phyloP scores from a whole-genome alignment of 2,329 filamentous ascomycete species.

The Lecanicillium sp. region DNA sequence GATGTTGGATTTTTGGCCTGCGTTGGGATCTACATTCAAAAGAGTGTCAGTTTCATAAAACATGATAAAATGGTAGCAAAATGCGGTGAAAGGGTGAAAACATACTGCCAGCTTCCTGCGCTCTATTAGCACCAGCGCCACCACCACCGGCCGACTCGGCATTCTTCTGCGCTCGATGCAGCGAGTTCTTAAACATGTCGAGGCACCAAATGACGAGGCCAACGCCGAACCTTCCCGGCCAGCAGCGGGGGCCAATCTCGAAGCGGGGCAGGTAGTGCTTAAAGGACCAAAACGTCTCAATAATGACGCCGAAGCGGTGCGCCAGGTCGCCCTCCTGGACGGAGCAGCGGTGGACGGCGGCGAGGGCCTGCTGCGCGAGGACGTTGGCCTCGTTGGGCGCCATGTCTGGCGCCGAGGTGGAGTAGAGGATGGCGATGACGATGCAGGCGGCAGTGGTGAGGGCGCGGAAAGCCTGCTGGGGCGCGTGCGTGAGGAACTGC shows the following conservation, averaged over 20 bases:
- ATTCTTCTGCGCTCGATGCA: conserved; percentile 29
- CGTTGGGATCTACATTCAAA: neutral
- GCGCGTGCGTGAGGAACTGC: conserved; percentile 36
- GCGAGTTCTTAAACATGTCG: conserved; percentile 33
- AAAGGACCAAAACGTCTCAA: conserved; percentile 41
- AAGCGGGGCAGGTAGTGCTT: conserved; percentile 28
- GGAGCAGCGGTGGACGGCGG: conserved; percentile 32
- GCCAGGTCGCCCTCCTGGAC: conserved; percentile 43
- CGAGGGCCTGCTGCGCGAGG: conserved; percentile 23
- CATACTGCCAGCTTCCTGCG: conserved; percentile 17
- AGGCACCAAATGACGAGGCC: conserved; percentile 44
- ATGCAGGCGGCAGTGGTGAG: conserved; percentile 38
- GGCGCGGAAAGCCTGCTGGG: conserved; percentile 41
- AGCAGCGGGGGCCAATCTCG: conserved; percentile 32
- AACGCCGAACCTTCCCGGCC: conserved; percentile 38
- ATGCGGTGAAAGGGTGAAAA: neutral
- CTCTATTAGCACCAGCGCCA: neutral
- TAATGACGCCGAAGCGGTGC: conserved; percentile 33
- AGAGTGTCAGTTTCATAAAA: neutral
- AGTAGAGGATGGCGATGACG: conserved; percentile 37
- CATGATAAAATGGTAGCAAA: neutral
- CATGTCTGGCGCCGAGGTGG: conserved; percentile 28
- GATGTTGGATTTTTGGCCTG: neutral
- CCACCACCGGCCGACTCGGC: conserved; percentile 14
- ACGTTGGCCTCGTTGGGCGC: conserved; percentile 20